phyloP scores from a whole-genome alignment of 2,329 filamentous ascomycete species.

The Phaeomoniella chlamydospora region DNA sequence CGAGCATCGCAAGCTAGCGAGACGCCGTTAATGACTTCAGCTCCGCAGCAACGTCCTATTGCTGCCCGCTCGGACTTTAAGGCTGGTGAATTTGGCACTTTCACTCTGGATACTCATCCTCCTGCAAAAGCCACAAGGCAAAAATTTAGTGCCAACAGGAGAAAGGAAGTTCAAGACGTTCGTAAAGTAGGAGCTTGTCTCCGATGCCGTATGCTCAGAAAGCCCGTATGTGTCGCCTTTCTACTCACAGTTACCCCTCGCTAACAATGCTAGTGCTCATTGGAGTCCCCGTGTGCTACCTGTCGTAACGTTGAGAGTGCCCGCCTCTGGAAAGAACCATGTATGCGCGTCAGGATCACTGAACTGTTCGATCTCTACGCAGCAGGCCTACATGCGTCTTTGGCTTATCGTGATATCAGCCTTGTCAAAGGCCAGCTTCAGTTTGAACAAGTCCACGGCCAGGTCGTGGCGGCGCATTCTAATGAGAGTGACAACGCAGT shows the following conservation, averaged over 20 bases:
- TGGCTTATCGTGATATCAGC: constrained; percentile 36
- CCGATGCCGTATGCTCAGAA: constrained; percentile 50
- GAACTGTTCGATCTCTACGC: constrained; percentile 45
- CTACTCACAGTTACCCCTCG: constrained; percentile 1
- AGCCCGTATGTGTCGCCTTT: constrained; percentile 25
- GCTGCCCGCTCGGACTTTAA: constrained; percentile 10
- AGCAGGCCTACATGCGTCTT: constrained; percentile 35
- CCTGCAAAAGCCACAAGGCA: constrained; percentile 35
- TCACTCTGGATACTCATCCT: constrained; percentile 23
- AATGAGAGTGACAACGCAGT: constrained; percentile 27
- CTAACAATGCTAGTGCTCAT: constrained; percentile 31
- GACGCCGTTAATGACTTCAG: constrained; percentile 27
- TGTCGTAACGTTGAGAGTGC: constrained; percentile 46
- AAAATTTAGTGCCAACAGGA: constrained; percentile 39
- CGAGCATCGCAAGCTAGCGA: constrained; percentile 23
- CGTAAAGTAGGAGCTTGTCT: constrained; percentile 47
- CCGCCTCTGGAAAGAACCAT: constrained; percentile 45
- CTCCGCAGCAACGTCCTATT: constrained; percentile 12
- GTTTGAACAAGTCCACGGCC: constrained; percentile 32
- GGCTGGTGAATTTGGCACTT: constrained; percentile 24
- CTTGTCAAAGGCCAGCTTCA: constrained; percentile 32
- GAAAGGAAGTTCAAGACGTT: constrained; percentile 45
- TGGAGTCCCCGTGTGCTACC: constrained; percentile 43
- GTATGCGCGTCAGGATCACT: constrained; percentile 41
- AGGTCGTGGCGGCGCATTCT: constrained; percentile 43